phyloP scores from a whole-genome alignment of 768 basidiomycete genomes.

The Postia placenta region DNA sequence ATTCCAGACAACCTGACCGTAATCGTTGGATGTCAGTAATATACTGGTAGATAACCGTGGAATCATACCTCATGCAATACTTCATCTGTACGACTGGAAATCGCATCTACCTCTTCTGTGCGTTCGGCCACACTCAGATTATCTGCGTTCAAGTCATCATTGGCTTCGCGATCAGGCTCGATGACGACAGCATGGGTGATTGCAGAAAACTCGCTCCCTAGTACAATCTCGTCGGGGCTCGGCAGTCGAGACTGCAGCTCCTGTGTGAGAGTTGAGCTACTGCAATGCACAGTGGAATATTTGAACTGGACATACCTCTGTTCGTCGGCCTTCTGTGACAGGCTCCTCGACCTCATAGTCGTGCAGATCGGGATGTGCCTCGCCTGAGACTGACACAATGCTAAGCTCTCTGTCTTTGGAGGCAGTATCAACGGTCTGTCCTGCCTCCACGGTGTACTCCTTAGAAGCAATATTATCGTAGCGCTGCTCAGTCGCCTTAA shows the following conservation, averaged over 20 bases:
- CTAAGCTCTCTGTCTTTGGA: not conserved
- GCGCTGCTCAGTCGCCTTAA: no score
- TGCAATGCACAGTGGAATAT: not conserved
- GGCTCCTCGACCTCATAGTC: slow-evolving; percentile 30
- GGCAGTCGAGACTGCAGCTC: not conserved
- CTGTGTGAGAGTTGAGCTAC: not conserved
- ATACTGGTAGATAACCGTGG: no score
- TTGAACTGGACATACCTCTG: slow-evolving; percentile 23
- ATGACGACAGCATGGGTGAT: not conserved
- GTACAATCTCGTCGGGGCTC: not conserved
- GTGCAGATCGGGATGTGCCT: not conserved
- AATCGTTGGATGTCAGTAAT: no score
- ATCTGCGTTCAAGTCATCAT: not conserved
- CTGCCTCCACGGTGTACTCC: no score
- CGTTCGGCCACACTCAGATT: not conserved
- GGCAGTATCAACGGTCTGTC: no score
- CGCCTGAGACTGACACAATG: not conserved
- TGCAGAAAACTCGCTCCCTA: no score
- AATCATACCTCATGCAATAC: no score
- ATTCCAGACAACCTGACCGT: no score
- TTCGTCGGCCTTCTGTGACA: slow-evolving; percentile 23
- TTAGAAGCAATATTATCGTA: no score
- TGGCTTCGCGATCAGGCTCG: not conserved
- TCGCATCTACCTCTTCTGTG: no score
- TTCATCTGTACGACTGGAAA: no score